phyloP scores from a whole-genome alignment of 2,329 filamentous ascomycete species.

The Myriosclerotinia duriaeana region DNA sequence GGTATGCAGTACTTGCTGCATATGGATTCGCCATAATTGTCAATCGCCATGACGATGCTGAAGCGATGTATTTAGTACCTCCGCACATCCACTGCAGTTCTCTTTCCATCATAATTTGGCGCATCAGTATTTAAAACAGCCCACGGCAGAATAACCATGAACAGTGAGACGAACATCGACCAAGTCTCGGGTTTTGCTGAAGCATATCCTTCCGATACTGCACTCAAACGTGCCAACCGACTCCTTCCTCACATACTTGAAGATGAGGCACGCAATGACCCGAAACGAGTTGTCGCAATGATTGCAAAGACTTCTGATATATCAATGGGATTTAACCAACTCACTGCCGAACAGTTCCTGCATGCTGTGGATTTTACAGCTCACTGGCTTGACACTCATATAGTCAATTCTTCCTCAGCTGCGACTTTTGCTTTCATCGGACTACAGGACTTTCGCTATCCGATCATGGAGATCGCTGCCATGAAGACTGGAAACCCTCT shows the following conservation, averaged over 20 bases:
- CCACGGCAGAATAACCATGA: not conserved
- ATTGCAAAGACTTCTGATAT: constrained; percentile 25
- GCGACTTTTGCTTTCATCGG: constrained; percentile 32
- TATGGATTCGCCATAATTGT: not conserved
- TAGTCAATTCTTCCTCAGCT: not conserved
- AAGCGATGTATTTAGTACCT: not conserved
- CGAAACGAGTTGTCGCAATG: constrained; percentile 25
- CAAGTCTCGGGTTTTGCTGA: not conserved
- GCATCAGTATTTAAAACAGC: not conserved
- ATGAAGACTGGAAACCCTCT: constrained; percentile 28
- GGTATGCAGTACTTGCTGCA: not conserved
- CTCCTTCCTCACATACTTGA: constrained; percentile 31
- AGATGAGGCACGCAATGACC: constrained; percentile 23
- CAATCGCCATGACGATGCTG: not conserved
- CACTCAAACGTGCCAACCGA: not conserved
- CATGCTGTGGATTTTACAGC: constrained; percentile 32
- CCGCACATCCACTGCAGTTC: not conserved
- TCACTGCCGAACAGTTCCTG: constrained; percentile 29
- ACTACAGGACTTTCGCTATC: constrained; percentile 34
- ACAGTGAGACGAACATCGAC: too few relatives aligned
- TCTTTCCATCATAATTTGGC: too few relatives aligned
- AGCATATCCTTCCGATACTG: constrained; percentile 1
- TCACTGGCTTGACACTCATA: constrained; percentile 28
- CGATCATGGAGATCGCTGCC: constrained; percentile 22
- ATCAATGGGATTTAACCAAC: constrained; percentile 20